A percentile compares a stretch with the other conserved stretches of the same genome.
These are phyloP conservation scores for Zoysia japonica DNA, from an alignment of 176 grass and related monocot genomes.

Conservation along the genomic window DNA sequence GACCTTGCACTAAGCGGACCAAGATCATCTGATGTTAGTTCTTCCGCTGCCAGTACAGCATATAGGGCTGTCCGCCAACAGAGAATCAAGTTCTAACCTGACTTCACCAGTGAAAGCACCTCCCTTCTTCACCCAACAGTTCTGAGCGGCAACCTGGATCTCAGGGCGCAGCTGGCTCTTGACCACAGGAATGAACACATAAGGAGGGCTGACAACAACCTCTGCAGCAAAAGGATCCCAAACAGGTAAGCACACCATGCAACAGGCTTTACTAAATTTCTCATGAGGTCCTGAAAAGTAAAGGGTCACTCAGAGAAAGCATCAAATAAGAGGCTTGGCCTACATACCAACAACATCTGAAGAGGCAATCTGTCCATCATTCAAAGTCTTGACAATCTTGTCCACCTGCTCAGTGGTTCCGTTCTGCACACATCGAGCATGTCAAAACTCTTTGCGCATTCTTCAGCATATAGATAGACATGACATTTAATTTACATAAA, in stretches of 20 bases:
- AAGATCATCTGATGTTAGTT: not conserved
- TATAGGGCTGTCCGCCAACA: not conserved
- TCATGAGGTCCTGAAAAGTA: not conserved
- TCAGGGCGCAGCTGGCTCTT: constrained; percentile 69
- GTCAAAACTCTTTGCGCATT: not conserved
- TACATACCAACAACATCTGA: constrained; percentile 81
- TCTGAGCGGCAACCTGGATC: constrained; percentile 88
- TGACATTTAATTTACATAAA: not conserved
- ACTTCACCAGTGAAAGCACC: constrained; percentile 94
- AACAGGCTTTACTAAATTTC: not conserved
- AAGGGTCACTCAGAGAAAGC: not conserved
- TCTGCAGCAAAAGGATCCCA: constrained; percentile 47
- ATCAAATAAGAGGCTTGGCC: not conserved
- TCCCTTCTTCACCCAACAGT: constrained; percentile 98
- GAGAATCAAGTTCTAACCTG: constrained; percentile 49
- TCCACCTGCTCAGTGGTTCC: constrained; percentile 81
- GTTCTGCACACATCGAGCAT: constrained; percentile 55
- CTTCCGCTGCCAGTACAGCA: constrained; percentile 3
- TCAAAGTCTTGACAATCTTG: constrained; percentile 72
- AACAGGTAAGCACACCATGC: not conserved
- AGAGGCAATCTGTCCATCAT: constrained; percentile 63
- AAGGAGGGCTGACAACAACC: constrained; percentile 88
- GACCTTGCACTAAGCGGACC: not conserved
- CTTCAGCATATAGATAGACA: not conserved
- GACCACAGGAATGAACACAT: constrained; percentile 73